These are phyloP conservation scores for Fusarium oligoseptatum DNA, from an alignment of 2,329 filamentous ascomycete genomes.

Conservation along the genomic window DNA sequence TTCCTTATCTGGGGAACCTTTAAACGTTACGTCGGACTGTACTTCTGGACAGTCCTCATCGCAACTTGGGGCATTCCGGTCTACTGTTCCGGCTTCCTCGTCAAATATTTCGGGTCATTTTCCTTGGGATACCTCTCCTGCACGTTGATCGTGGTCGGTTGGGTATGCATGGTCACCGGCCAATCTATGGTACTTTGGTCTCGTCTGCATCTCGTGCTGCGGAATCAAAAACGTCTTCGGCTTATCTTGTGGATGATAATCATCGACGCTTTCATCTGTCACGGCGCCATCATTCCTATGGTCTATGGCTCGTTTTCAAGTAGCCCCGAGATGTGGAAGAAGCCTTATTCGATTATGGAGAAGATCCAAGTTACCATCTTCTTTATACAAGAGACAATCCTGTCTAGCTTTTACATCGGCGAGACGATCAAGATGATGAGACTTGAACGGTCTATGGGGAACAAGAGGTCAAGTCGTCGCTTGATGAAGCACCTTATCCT, in stretches of 20 bases:
- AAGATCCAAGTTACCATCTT: conserved; percentile 70
- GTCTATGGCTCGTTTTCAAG: conserved; percentile 64
- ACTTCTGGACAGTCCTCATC: conserved; percentile 56
- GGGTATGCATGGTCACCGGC: conserved; percentile 68
- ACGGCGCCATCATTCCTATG: conserved; percentile 67
- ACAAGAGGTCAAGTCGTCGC: conserved; percentile 38
- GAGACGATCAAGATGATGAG: conserved; percentile 65
- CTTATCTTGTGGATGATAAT: conserved; percentile 70
- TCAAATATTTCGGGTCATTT: conserved; percentile 51
- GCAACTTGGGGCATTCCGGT: conserved; percentile 52
- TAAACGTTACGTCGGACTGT: conserved; percentile 51
- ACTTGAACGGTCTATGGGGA: conserved; percentile 52
- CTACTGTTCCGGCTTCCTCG: conserved; percentile 60
- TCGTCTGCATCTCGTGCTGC: conserved; percentile 70
- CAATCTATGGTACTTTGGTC: conserved; percentile 74
- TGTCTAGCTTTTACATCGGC: conserved; percentile 66
- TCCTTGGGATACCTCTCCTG: conserved; percentile 39
- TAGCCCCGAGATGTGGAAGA: conserved; percentile 32
- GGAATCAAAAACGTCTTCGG: conserved; percentile 61
- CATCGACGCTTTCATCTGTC: conserved; percentile 64
- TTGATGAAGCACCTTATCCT: conserved; percentile 57
- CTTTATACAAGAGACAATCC: conserved; percentile 67
- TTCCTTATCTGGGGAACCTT: conserved; percentile 54
- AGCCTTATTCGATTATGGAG: conserved; percentile 62
- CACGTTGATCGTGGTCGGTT: conserved; percentile 45